Evolutionary conservation across 148 eudicot genomes (phyloP).

Genomic region (Vaccinium darrowii): DNA sequence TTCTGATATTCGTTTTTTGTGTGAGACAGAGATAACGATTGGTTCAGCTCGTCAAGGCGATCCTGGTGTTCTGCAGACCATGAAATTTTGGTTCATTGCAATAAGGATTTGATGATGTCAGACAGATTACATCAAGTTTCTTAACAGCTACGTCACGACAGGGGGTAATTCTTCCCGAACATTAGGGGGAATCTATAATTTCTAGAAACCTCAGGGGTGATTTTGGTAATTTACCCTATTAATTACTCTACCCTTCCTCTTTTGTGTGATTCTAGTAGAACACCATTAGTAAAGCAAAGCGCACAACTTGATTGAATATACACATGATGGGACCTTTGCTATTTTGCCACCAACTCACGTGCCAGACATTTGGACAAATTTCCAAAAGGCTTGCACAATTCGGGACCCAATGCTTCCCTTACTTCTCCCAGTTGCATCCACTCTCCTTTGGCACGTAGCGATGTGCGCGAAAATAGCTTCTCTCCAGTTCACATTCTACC

Average conservation of each 20-base stretch:
- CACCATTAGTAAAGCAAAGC: not conserved
- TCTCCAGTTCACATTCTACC: not conserved
- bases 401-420: not conserved
- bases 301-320: not conserved
- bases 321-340: slow-evolving; percentile 8
- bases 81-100: no score
- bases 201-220: no score
- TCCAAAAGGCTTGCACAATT: not conserved
- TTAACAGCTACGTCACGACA: no score
- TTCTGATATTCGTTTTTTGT: no score
- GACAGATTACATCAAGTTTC: no score
- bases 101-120: no score
- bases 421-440: not conserved
- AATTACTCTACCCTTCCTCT: not conserved
- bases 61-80: no score
- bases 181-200: no score
- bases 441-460: not conserved
- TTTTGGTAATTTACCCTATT: no score
- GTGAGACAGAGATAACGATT: no score
- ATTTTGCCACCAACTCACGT: not conserved
- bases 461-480: not conserved
- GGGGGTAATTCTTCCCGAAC: no score
- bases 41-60: no score
- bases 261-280: not conserved
- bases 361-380: not conserved